A percentile compares a stretch with the other conserved stretches of the same genome.
phyloP scores from a whole-genome alignment of 2,329 filamentous ascomycete species.

The Emmonsia crescens region DNA sequence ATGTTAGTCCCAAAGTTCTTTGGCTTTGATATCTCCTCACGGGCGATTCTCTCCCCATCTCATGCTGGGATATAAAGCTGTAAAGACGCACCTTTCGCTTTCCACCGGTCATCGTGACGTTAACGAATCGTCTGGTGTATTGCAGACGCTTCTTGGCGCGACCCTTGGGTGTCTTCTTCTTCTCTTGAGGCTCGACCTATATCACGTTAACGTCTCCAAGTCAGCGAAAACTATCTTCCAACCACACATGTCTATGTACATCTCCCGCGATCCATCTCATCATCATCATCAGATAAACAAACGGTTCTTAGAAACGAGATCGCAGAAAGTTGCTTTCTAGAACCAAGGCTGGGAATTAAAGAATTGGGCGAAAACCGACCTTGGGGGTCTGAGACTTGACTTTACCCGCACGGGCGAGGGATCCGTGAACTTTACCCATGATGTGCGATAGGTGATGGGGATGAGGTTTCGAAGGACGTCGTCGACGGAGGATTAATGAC shows the following conservation, averaged over 20 bases:
- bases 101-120: slow-evolving; percentile 45
- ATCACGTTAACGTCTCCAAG: neutral
- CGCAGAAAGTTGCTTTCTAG: neutral
- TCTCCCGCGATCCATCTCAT: neutral
- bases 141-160: slow-evolving; percentile 93
- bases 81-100: slow-evolving; percentile 3
- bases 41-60: neutral
- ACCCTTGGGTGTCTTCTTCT: slow-evolving; percentile 94
- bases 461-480: slow-evolving; percentile 4
- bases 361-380: slow-evolving; percentile 16
- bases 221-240: neutral
- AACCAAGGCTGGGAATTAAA: neutral
- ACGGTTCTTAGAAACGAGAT: neutral
- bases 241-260: neutral
- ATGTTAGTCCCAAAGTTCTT: neutral
- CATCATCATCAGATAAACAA: neutral
- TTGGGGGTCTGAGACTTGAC: slow-evolving; percentile 70
- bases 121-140: slow-evolving; percentile 97
- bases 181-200: slow-evolving; percentile 83
- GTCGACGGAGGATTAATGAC: neutral
- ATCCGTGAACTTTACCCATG: slow-evolving; percentile 92
- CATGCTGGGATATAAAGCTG: neutral
- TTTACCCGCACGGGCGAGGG: slow-evolving; percentile 42
- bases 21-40: neutral
- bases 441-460: slow-evolving; percentile 29